A percentile compares a stretch with the other conserved stretches of the same genome.
Conservation (phyloP, 78 protist species). For the Pigoraptor vietnamica region DNA sequence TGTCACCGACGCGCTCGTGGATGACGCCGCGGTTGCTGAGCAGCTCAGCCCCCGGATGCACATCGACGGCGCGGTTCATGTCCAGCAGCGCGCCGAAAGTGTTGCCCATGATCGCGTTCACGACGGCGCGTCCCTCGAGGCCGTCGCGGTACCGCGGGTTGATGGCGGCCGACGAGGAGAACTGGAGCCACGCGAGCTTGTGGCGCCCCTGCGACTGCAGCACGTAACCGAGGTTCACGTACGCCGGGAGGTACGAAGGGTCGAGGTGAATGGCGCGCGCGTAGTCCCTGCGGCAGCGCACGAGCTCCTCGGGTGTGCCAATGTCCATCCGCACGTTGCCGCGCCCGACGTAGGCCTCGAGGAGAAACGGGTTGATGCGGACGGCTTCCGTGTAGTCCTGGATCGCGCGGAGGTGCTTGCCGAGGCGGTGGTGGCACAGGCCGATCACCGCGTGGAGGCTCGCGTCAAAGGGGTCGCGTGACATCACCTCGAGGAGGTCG, state of each 20-base stretch:
- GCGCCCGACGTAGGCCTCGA: neutral
- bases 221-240: neutral
- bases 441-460: neutral
- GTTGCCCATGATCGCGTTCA: neutral
- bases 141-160: neutral
- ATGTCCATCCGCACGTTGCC: neutral
- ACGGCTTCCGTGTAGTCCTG: neutral
- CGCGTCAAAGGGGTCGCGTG: neutral
- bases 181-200: neutral
- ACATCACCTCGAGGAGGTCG: neutral
- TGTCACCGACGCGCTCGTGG: neutral
- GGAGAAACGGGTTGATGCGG: neutral
- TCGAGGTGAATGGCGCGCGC: conserved; percentile 5
- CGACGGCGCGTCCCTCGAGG: neutral
- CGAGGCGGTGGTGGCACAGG: neutral
- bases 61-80: neutral
- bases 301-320: neutral
- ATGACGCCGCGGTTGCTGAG: neutral
- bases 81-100: neutral
- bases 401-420: neutral
- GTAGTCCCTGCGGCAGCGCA: neutral
- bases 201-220: neutral
- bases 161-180: neutral
- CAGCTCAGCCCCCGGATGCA: neutral
- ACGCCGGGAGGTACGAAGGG: neutral